A percentile compares a stretch with the other conserved stretches of the same genome.
These are phyloP conservation scores for Pyricularia grisea DNA, from an alignment of 2,329 filamentous ascomycete species.

Conservation along the genomic window DNA sequence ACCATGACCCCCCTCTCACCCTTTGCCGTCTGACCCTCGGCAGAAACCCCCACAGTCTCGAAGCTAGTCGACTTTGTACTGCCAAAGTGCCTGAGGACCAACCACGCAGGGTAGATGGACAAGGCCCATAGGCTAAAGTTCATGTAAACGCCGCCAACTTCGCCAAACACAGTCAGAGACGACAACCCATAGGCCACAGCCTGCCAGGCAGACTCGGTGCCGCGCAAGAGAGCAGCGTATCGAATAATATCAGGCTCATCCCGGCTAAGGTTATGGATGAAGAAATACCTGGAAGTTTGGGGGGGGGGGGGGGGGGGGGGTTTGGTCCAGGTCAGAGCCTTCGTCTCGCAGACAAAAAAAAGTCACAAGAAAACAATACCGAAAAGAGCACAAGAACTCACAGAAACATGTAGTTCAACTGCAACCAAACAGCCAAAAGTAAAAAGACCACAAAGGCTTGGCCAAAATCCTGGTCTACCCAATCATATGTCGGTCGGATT, in stretches of 20 bases:
- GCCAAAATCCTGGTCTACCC: neutral
- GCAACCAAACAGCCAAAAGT: neutral
- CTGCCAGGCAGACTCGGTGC: slow-evolving; percentile 64
- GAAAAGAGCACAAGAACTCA: neutral
- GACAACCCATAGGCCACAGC: slow-evolving; percentile 62
- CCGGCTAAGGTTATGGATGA: slow-evolving; percentile 56
- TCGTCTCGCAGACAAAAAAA: too few relatives aligned
- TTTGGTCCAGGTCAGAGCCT: too few relatives aligned
- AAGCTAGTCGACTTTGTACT: neutral
- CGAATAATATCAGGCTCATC: slow-evolving; percentile 56
- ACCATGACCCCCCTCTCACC: neutral
- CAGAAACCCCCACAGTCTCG: neutral
- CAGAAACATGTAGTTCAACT: neutral
- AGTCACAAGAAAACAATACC: too few relatives aligned
- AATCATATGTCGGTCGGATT: neutral
- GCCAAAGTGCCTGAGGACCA: neutral
- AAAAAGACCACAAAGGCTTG: neutral
- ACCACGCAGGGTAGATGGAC: neutral
- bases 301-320: too few relatives aligned
- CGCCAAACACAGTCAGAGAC: slow-evolving; percentile 50
- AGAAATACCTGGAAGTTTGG: slow-evolving; percentile 21
- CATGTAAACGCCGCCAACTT: slow-evolving; percentile 26
- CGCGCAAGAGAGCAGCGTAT: slow-evolving; percentile 57
- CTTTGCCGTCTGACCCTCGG: neutral
- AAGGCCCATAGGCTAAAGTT: neutral